Conservation (phyloP, 1,139 yeast genomes). For the Pichia norvegensis region DNA sequence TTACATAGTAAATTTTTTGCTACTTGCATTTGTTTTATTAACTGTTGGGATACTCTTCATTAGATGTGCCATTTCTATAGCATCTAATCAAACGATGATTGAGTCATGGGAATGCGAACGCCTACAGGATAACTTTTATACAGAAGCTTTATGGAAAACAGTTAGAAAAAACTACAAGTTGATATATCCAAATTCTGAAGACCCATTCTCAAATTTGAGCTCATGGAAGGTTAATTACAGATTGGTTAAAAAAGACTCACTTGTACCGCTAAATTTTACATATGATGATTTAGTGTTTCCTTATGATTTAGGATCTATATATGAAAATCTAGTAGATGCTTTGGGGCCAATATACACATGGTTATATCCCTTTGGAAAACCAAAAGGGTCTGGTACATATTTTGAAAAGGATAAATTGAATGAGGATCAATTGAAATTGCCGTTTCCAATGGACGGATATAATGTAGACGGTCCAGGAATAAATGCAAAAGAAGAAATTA, state of each 20-base stretch:
- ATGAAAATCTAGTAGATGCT: conserved; percentile 41
- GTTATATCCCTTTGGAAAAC: conserved; percentile 61
- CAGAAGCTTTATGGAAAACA: conserved; percentile 45
- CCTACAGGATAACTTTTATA: conserved; percentile 53
- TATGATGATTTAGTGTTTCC: conserved; percentile 67
- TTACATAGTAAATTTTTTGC: conserved; percentile 48
- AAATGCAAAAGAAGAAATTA: background rate
- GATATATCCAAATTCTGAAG: conserved; percentile 33
- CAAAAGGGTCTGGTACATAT: conserved; percentile 44
- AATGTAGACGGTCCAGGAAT: conserved; percentile 28
- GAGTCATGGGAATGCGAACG: conserved; percentile 92
- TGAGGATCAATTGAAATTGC: conserved; percentile 56
- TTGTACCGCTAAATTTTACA: conserved; percentile 33
- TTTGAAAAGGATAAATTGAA: conserved; percentile 47
- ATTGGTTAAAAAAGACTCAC: conserved; percentile 15
- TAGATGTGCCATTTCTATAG: conserved; percentile 52
- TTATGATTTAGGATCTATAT: conserved; percentile 57
- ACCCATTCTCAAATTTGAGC: conserved; percentile 36
- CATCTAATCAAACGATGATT: conserved; percentile 80
- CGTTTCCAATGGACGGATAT: conserved; percentile 89
- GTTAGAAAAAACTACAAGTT: conserved; percentile 39
- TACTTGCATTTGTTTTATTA: conserved; percentile 50
- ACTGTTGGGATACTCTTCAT: conserved; percentile 52
- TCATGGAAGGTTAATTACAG: conserved; percentile 37
- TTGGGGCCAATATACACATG: conserved; percentile 59